Evolutionary conservation across 2,329 filamentous ascomycete species (phyloP).

Genomic region (Apiospora pterosperma): DNA sequence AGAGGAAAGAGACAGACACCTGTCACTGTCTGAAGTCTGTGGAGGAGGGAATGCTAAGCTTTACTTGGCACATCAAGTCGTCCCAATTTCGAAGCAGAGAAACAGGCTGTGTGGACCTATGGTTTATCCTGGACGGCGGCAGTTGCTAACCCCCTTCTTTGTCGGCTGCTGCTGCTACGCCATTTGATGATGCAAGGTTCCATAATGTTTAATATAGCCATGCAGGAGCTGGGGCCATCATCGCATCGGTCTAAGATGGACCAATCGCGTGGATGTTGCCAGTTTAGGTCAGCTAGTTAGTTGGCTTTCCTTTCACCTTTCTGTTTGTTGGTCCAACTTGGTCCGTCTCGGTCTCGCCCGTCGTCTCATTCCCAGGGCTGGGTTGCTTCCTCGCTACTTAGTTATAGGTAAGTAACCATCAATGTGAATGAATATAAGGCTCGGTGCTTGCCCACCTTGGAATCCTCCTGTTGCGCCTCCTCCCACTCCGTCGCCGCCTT

Average conservation of each 20-base stretch:
- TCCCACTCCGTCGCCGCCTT: not conserved
- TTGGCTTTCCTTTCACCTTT: not conserved
- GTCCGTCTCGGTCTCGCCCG: not conserved
- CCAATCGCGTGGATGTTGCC: not conserved
- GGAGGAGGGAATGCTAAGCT: not conserved
- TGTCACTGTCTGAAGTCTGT: not conserved
- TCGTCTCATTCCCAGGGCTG: not conserved
- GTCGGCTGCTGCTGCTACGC: not conserved
- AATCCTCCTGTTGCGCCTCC: not conserved
- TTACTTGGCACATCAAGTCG: not conserved
- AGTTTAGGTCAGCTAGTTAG: not conserved
- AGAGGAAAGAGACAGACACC: not conserved
- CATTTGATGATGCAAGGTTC: slow-evolving; percentile 1
- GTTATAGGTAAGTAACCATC: not conserved
- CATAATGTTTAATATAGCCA: slow-evolving; percentile 1
- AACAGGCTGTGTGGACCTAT: not conserved
- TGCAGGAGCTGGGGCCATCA: not conserved
- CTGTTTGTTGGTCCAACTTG: not conserved
- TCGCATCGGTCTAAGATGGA: not conserved
- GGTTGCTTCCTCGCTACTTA: too few species aligned
- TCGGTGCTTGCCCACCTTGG: not conserved
- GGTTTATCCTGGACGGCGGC: not conserved
- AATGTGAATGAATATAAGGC: not conserved
- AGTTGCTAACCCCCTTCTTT: not conserved
- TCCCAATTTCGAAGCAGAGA: not conserved